A percentile compares a stretch with the other conserved stretches of the same genome.
These are phyloP conservation scores for Lactarius indigo DNA, from an alignment of 768 basidiomycete species.

Conservation along the genomic window DNA sequence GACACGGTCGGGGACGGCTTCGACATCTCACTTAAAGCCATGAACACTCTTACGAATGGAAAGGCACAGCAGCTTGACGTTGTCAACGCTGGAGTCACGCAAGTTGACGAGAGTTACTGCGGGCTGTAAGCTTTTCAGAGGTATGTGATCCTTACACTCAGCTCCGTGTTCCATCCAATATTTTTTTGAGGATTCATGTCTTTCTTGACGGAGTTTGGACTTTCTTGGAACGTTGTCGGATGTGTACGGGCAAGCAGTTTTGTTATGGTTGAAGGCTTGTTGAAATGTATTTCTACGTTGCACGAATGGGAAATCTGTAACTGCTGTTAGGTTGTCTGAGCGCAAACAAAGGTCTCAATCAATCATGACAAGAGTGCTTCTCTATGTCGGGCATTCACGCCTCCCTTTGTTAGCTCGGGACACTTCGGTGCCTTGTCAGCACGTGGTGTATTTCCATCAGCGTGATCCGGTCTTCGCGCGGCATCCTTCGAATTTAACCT, in stretches of 20 bases:
- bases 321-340: neutral
- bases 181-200: neutral
- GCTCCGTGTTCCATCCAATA: neutral
- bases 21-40: conserved; percentile 49
- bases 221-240: neutral
- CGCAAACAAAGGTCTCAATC: too few relatives aligned
- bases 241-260: neutral
- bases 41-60: conserved; percentile 47
- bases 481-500: neutral
- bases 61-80: neutral
- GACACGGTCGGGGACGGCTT: conserved; percentile 36
- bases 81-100: neutral
- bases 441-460: neutral
- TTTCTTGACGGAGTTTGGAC: neutral
- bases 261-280: neutral
- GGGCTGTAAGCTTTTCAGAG: neutral
- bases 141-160: neutral
- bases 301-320: neutral
- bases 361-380: neutral
- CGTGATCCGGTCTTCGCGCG: neutral
- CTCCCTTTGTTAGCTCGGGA: too few relatives aligned
- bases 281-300: neutral
- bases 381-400: too few relatives aligned
- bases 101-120: neutral
- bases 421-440: neutral